Base-by-base conservation (phyloP, 2,329 filamentous ascomycete species). In the Phialophora chinensis region DNA sequence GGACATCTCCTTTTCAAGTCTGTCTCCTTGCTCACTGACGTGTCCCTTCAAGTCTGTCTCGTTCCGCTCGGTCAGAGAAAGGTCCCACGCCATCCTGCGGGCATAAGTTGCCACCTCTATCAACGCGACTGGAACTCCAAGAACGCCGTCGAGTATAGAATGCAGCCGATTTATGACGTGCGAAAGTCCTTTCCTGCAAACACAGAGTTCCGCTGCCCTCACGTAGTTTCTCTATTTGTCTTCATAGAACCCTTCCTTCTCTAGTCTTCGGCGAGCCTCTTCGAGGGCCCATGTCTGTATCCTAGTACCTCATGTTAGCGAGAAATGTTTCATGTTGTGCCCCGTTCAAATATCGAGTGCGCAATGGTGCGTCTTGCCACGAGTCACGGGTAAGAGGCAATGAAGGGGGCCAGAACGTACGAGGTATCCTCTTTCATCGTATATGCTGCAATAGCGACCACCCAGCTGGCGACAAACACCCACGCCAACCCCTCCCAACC, bases 281-380 rank as follows among this genome's bases (percentile, higher is more conserved):
- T 99, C 95, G 52, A 99, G 88, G 70, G 95, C 95, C 95, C 95
- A 99, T 63, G 94, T 98, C 85, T 98, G 95, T 88, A 99, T 97
- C 80, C 95, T 99, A 75, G 68, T 65, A 11, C 7, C n/a, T n/a
- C 12, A 61, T 11, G 27, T 60, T 56, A 66, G 59, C 27, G 10
- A 62, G 8, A 14, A 14, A 14, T 33, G 17, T 17, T 17, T 5
- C 12, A n/a, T 6, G 14, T 10, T 3, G 33, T 35, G 7, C 2
- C 33, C 33, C 33, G 17, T 8, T n/a, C 38, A 44, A n/a, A 3
- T 1, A n/a, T n/a, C 17, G 14, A 20, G 6, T 8, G 17, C 17
- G 33, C 23, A 38, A n/a, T 12, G 3, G 14, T 31, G 29, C 35
- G 6, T 17, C 38, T 42, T 44, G 38, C 17, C 38, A 20, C 6